Base-by-base conservation (phyloP, 73 alveolate species). In the Paramecium primaurelia region DNA sequence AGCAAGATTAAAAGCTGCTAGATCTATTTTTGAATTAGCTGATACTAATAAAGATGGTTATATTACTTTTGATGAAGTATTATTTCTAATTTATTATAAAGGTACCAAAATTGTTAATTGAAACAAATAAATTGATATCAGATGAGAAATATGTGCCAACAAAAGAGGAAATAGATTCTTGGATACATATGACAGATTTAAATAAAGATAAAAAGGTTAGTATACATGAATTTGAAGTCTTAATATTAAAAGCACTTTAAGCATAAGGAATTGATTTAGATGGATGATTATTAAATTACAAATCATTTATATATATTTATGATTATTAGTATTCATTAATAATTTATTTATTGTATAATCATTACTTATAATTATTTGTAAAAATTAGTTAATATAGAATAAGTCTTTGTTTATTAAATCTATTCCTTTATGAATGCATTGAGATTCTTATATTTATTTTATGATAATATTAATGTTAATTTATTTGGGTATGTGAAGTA, bases 1-100 rank as follows among this genome's bases (percentile, higher is more conserved):
- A 64, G 84, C 84, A 32, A 64, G 84, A 64, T 64, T 64, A 64
- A 64, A 64, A 36, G 84, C 84, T 64, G 84, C 84, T 64, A 28
- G 84, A 32, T 28, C 84, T 12, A 64, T 64, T 64, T 64, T 64
- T 64, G 84, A 64, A 32, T 34, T 64, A 32, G 84, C 84, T 3
- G 84, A 64, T 26, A 9, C 11, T 34, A 64, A 64, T 64, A 64
- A 64, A 32, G 84, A 64, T 64, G 84, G 84, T 11, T 64, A 3
- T 11, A 64, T 64, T 14, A 64, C 84, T 20, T 64, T 8, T 64
- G 84, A 64, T 7, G 84, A 64, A 16, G 84, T 64, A 64, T 25
- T 32, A 12, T 3, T 22, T 28, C 3, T n/a, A 22, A 11, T 25
- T 12, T 12, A 26, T 64, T 9, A 64, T 28, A 34, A 25, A 64